Evolutionary conservation across 192 early-diverging fungal species (phyloP).

Genomic region (Coemansia sp.): DNA sequence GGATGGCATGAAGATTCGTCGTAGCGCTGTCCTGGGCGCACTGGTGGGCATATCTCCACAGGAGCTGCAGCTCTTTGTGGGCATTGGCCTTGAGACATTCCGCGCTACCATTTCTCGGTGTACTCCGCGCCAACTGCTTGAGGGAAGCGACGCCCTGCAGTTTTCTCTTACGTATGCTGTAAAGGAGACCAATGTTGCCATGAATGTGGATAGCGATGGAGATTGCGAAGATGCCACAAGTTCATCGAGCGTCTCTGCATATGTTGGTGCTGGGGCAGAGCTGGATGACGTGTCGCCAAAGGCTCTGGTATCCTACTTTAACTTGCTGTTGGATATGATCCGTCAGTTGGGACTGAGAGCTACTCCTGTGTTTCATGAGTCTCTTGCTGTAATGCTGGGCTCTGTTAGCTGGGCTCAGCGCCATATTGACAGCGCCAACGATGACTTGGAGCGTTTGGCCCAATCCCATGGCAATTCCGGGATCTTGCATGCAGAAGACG

Average conservation of each 20-base stretch:
- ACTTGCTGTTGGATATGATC: slow-evolving; percentile 74
- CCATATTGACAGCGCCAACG: slow-evolving; percentile 49
- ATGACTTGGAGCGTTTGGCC: slow-evolving; percentile 30
- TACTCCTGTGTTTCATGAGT: slow-evolving; percentile 66
- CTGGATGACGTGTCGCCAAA: slow-evolving; percentile 35
- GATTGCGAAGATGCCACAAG: neutral
- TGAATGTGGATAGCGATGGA: slow-evolving; percentile 24
- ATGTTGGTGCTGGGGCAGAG: neutral
- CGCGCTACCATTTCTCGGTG: slow-evolving; percentile 22
- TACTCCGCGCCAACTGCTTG: slow-evolving; percentile 46
- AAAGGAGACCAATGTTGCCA: slow-evolving; percentile 14
- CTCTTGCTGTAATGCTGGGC: slow-evolving; percentile 75
- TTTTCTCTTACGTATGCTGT: slow-evolving; percentile 36
- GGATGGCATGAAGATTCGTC: slow-evolving; percentile 66
- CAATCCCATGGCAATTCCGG: slow-evolving; percentile 16
- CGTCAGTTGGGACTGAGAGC: slow-evolving; percentile 77
- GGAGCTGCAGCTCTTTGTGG: slow-evolving; percentile 72
- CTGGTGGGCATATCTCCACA: slow-evolving; percentile 62
- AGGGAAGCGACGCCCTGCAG: slow-evolving; percentile 19
- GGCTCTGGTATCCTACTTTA: slow-evolving; percentile 79
- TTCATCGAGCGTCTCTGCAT: neutral
- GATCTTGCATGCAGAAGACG: neutral
- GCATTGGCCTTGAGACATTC: slow-evolving; percentile 84
- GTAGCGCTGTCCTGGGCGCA: slow-evolving; percentile 82
- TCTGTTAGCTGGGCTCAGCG: slow-evolving; percentile 67